Base-by-base conservation (phyloP, 495 filamentous ascomycete species). In the Mytilinidion resinicola region DNA sequence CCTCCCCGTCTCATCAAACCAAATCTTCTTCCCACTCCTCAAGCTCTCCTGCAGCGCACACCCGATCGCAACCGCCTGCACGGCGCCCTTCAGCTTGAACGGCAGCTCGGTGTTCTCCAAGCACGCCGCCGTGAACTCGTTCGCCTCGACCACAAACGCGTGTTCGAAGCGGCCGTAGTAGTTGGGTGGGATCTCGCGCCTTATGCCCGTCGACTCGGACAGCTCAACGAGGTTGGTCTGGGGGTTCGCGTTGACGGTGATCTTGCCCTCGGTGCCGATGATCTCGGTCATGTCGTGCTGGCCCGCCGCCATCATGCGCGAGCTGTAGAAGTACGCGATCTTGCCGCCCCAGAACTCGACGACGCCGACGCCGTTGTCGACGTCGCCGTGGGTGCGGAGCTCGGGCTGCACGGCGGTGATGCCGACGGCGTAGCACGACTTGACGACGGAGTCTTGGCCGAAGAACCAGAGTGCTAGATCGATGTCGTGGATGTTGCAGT, bases 281-380 rank as follows among this genome's bases (percentile, higher is more conserved):
- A 86, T 75, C 70, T 86, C 83, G 0, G 83, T 83, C 56, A 74
- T 77, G 60, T 86, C 83, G 59, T 84, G 76, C 69, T 85, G 83
- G 1, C 83, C 83, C 1, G 78, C 75, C 0, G 81, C 78, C 80
- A 85, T 85, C 82, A 84, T 85, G 14, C 83, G 72, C 8, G 69
- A 75, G 17, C 70, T 72, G 67, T 82, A 85, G 57, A 83, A 79
- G 58, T 84, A 84, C 6, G 82, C 83, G 38, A 86, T 77, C 62
- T 77, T 75, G 14, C 80, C 82, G 41, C 75, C 77, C 55, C 76
- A 78, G 68, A 85, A 86, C 71, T 86, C 83, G 8, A 85, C 78
- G 33, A 85, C 69, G 0, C 82, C 82, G 4, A 85, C 77, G 12
- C 80, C 82, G 56, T 86, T 86, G 63, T 86, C 83, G 20, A 76